Percentiles rank a stretch among this genome's conserved stretches.
phyloP scores from a whole-genome alignment of 176 grass and related monocot genomes.

The Raddia distichophylla region DNA sequence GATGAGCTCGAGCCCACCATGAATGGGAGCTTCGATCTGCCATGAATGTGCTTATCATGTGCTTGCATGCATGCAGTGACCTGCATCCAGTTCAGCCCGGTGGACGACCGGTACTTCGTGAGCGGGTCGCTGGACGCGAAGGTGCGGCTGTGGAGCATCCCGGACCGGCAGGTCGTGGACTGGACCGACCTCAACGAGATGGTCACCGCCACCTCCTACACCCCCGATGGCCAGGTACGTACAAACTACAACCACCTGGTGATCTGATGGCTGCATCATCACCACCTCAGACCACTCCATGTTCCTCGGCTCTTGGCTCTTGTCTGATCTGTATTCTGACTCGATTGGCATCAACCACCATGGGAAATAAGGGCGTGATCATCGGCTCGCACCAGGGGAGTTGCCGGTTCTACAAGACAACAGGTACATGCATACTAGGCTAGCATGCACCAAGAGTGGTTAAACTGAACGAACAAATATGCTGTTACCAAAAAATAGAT shows the following conservation, averaged over 20 bases:
- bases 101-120: conserved; percentile 85
- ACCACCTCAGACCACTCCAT: not conserved
- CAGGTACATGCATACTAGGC: conserved; percentile 39
- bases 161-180: conserved; percentile 83
- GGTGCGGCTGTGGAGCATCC: conserved; percentile 86
- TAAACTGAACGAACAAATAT: no score
- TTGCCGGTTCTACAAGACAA: conserved; percentile 75
- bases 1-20: conserved; percentile 22
- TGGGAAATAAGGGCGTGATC: conserved; percentile 55
- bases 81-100: conserved; percentile 92
- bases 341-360: not conserved
- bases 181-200: conserved; percentile 97
- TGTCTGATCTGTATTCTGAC: not conserved
- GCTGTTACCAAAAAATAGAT: no score
- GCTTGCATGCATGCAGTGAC: conserved; percentile 56
- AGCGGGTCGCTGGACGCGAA: conserved; percentile 94
- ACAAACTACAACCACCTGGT: not conserved
- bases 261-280: not conserved
- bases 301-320: not conserved
- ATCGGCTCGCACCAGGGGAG: conserved; percentile 83
- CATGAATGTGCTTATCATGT: not conserved
- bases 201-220: conserved; percentile 86
- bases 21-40: no score
- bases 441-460: no score
- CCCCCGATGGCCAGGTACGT: conserved; percentile 73